Percentiles rank a stretch among this genome's conserved stretches.
These are phyloP conservation scores for Leishmania major DNA, from an alignment of 208 protist genomes.

Conservation along the genomic window DNA sequence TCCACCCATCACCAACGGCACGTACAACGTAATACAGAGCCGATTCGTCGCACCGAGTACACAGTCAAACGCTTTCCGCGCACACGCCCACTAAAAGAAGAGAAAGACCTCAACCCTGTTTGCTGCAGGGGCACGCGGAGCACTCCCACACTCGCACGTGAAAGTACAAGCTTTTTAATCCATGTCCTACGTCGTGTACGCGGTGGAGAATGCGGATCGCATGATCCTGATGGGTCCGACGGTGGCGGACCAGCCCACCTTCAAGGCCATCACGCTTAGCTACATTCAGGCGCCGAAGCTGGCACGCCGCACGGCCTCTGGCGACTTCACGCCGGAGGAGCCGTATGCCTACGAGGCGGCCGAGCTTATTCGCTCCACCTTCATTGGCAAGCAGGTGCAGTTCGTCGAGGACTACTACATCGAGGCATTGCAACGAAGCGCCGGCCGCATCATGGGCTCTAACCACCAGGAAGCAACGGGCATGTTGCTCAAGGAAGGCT, in stretches of 20 bases:
- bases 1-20: too few relatives aligned
- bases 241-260: slow-evolving; percentile 51
- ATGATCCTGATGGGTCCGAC: slow-evolving; percentile 74
- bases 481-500: slow-evolving; percentile 76
- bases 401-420: slow-evolving; percentile 90
- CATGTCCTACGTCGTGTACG: slow-evolving; percentile 83
- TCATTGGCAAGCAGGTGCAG: slow-evolving; percentile 88
- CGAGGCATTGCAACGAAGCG: slow-evolving; percentile 74
- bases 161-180: background rate
- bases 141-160: background rate
- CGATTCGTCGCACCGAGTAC: background rate
- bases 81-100: background rate
- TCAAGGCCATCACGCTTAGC: slow-evolving; percentile 84
- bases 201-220: slow-evolving; percentile 87
- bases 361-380: slow-evolving; percentile 80
- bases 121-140: background rate
- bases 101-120: background rate
- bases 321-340: slow-evolving; percentile 81
- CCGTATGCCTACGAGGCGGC: slow-evolving; percentile 86
- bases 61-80: background rate
- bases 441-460: slow-evolving; percentile 52
- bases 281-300: slow-evolving; percentile 86
- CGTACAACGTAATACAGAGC: background rate
- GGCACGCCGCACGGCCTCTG: slow-evolving; percentile 48
- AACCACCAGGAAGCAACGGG: slow-evolving; percentile 61